Evolutionary conservation across 805 yeast species (phyloP).

Genomic region (Hanseniaspora thailandica): DNA sequence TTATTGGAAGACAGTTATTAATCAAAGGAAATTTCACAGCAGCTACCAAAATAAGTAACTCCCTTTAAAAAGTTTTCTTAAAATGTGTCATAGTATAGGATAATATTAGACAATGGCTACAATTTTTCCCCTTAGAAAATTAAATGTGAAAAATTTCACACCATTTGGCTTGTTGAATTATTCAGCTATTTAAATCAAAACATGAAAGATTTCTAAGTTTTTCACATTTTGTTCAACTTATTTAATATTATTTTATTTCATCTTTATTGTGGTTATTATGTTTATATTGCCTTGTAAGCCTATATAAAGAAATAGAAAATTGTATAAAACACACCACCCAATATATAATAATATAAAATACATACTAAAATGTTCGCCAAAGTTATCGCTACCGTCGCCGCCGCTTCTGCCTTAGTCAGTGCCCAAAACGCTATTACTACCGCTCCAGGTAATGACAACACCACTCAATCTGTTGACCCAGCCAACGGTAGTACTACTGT

Average conservation of each 20-base stretch:
- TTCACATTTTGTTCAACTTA: too few species aligned
- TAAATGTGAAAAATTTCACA: too few species aligned
- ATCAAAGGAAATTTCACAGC: too few species aligned
- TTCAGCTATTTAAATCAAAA: background rate
- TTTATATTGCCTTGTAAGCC: background rate
- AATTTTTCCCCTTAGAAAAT: background rate
- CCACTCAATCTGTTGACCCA: too few species aligned
- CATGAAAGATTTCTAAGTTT: background rate
- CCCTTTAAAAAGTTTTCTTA: too few species aligned
- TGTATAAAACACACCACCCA: constrained; percentile 22
- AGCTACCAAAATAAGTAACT: too few species aligned
- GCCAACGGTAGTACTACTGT: constrained; percentile 20
- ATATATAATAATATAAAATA: constrained; percentile 10
- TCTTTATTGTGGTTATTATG: background rate
- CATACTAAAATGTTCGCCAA: constrained; percentile 32
- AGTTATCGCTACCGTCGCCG: constrained; percentile 29
- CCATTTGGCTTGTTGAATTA: too few species aligned
- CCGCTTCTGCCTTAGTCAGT: constrained; percentile 20
- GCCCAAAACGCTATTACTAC: constrained; percentile 22
- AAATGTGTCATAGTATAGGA: too few species aligned
- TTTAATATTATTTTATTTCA: background rate
- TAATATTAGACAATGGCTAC: too few species aligned
- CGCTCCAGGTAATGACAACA: constrained; percentile 19
- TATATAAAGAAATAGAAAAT: background rate
- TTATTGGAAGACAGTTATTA: too few species aligned